Evolutionary conservation across 2,329 filamentous ascomycete genomes (phyloP).

Genomic region (Xylariaceae sp.): DNA sequence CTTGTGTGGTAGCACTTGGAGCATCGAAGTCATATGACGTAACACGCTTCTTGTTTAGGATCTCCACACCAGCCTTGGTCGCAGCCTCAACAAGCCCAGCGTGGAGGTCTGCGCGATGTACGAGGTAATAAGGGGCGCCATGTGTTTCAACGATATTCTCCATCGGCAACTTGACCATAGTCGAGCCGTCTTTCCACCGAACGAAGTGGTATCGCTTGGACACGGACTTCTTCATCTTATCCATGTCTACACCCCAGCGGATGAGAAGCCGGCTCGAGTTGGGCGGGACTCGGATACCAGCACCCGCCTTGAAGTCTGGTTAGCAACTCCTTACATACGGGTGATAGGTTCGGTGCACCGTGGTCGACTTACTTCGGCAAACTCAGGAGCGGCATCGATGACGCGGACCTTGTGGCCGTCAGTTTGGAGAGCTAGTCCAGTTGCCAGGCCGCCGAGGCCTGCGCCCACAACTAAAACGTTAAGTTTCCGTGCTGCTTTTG

Average conservation of each 20-base stretch:
- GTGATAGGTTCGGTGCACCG: slow-evolving; percentile 4
- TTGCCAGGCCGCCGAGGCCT: slow-evolving; percentile 14
- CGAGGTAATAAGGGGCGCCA: slow-evolving; percentile 32
- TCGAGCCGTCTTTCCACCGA: slow-evolving; percentile 24
- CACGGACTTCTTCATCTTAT: slow-evolving; percentile 25
- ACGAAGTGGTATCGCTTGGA: slow-evolving; percentile 25
- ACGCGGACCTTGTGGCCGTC: slow-evolving; percentile 20
- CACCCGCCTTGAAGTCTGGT: slow-evolving; percentile 22
- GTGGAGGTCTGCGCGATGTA: slow-evolving; percentile 36
- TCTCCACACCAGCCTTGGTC: slow-evolving; percentile 22
- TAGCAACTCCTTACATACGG: not conserved
- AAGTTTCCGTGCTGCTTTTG: slow-evolving; percentile 11
- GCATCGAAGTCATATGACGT: slow-evolving; percentile 21
- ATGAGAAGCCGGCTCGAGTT: slow-evolving; percentile 30
- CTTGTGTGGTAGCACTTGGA: slow-evolving; percentile 10
- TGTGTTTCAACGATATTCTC: slow-evolving; percentile 17
- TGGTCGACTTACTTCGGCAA: slow-evolving; percentile 13
- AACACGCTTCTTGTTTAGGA: slow-evolving; percentile 22
- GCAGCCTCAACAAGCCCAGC: slow-evolving; percentile 28
- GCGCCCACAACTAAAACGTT: slow-evolving; percentile 20
- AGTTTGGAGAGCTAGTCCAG: slow-evolving; percentile 15
- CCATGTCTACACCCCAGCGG: slow-evolving; percentile 29
- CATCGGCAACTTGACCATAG: slow-evolving; percentile 24
- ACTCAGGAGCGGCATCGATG: slow-evolving; percentile 17
- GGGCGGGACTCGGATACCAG: slow-evolving; percentile 32